phyloP scores from a whole-genome alignment of 352 stramenopile species.

The Phytophthora tubulina region DNA sequence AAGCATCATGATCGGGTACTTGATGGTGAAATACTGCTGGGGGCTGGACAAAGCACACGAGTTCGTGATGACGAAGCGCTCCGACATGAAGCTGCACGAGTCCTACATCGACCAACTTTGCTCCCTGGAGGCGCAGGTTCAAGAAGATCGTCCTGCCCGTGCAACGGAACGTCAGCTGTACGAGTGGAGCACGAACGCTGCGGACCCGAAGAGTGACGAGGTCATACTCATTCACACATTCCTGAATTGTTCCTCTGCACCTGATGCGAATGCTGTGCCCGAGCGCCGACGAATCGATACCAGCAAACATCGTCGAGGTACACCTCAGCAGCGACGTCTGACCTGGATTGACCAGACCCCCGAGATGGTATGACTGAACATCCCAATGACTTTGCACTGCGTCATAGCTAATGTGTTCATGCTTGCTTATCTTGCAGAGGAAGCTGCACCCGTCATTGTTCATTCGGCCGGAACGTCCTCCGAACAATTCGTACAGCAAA shows the following conservation, averaged over 20 bases:
- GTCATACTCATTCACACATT: slow-evolving; percentile 84
- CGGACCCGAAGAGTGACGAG: slow-evolving; percentile 68
- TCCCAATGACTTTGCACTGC: no score
- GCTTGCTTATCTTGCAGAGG: slow-evolving; percentile 40
- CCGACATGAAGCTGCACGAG: slow-evolving; percentile 87
- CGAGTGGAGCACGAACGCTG: slow-evolving; percentile 64
- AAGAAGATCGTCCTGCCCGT: slow-evolving; percentile 49
- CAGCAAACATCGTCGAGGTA: slow-evolving; percentile 34
- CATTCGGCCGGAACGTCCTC: slow-evolving; percentile 71
- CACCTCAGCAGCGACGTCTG: slow-evolving; percentile 37
- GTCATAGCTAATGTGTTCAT: no score
- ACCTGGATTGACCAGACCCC: slow-evolving; percentile 79
- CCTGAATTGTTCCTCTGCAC: slow-evolving; percentile 57
- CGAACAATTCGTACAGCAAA: slow-evolving; percentile 80
- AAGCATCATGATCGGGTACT: slow-evolving; percentile 88
- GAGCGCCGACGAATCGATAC: slow-evolving; percentile 28
- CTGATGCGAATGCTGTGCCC: slow-evolving; percentile 11
- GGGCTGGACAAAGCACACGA: slow-evolving; percentile 93
- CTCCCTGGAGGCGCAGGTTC: slow-evolving; percentile 70
- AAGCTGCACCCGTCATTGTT: slow-evolving; percentile 66
- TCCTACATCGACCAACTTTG: slow-evolving; percentile 83
- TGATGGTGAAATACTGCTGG: slow-evolving; percentile 95
- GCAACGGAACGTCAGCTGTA: slow-evolving; percentile 75
- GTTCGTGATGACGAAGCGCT: slow-evolving; percentile 89
- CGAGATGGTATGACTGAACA: slow-evolving; percentile 55